These are phyloP conservation scores for Conticribra guillardii DNA, from an alignment of 108 stramenopile species.

Conservation along the genomic window DNA sequence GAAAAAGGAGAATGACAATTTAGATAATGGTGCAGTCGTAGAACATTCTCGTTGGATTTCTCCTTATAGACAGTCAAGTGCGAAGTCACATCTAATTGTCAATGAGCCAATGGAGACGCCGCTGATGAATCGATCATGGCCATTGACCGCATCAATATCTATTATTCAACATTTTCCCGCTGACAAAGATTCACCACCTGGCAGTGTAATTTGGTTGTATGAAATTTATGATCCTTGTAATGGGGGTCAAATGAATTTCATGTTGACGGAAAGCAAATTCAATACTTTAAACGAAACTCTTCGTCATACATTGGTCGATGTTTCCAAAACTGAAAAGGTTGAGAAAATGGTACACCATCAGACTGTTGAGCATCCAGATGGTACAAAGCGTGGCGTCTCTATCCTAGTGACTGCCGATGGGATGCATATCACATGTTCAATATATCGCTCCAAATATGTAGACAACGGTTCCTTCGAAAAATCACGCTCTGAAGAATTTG, in stretches of 20 bases:
- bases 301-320: neutral
- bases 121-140: neutral
- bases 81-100: constrained; percentile 9
- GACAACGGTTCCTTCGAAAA: neutral
- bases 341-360: constrained; percentile 33
- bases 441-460: constrained; percentile 4
- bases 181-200: neutral
- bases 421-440: constrained; percentile 1
- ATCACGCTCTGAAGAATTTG: constrained; percentile 5
- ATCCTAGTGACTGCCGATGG: constrained; percentile 11
- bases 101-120: constrained; percentile 16
- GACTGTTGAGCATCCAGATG: neutral
- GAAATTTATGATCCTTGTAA: constrained; percentile 35
- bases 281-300: constrained; percentile 1
- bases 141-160: constrained; percentile 17
- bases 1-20: neutral
- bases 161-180: neutral
- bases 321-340: neutral
- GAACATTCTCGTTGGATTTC: constrained; percentile 11
- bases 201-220: constrained; percentile 12
- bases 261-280: constrained; percentile 19
- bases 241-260: constrained; percentile 10
- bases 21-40: neutral
- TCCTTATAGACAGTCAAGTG: constrained; percentile 23
- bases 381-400: neutral